Conservation (phyloP, 495 filamentous ascomycete genomes). For the Daldinia loculata region DNA sequence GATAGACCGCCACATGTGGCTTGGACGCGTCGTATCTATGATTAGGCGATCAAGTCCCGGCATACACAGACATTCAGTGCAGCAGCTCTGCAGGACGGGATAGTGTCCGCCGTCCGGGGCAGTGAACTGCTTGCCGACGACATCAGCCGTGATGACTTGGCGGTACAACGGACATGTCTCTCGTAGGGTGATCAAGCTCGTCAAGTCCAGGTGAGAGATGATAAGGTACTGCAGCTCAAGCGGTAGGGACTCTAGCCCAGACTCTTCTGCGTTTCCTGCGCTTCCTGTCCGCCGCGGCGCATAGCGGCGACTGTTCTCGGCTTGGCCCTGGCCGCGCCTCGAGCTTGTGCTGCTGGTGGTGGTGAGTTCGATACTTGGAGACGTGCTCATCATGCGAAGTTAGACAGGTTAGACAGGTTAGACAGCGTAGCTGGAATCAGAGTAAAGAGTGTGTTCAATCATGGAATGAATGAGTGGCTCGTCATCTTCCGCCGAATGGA, state of each 20-base stretch:
- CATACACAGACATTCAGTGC: conserved; percentile 42
- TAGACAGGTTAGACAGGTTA: conserved; percentile 6
- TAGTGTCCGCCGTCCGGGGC: conserved; percentile 11
- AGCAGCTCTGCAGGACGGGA: conserved; percentile 31
- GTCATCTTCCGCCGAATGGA: conserved; percentile 29
- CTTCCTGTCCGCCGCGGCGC: conserved; percentile 11
- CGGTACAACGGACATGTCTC: conserved; percentile 38
- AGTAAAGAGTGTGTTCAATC: conserved; percentile 32
- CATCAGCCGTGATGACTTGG: conserved; percentile 40
- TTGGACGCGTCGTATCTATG: conserved; percentile 34
- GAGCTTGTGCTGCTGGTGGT: conserved; percentile 15
- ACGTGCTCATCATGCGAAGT: conserved; percentile 39
- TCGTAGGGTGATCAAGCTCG: conserved; percentile 39
- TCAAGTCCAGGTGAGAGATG: conserved; percentile 41
- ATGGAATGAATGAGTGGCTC: conserved; percentile 41
- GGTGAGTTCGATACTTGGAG: conserved; percentile 36
- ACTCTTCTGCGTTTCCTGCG: neutral
- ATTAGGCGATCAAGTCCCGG: conserved; percentile 46
- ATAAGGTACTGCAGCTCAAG: conserved; percentile 45
- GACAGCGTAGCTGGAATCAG: conserved; percentile 12
- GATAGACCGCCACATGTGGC: conserved; percentile 41
- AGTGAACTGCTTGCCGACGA: conserved; percentile 39
- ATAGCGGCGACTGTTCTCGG: conserved; percentile 6
- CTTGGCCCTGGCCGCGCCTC: neutral
- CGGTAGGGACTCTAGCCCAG: conserved; percentile 35